Evolutionary conservation across 2,329 filamentous ascomycete genomes (phyloP), one percentile per base, ranked within the genome.

Genomic region (Aspergillus sp.): DNA sequence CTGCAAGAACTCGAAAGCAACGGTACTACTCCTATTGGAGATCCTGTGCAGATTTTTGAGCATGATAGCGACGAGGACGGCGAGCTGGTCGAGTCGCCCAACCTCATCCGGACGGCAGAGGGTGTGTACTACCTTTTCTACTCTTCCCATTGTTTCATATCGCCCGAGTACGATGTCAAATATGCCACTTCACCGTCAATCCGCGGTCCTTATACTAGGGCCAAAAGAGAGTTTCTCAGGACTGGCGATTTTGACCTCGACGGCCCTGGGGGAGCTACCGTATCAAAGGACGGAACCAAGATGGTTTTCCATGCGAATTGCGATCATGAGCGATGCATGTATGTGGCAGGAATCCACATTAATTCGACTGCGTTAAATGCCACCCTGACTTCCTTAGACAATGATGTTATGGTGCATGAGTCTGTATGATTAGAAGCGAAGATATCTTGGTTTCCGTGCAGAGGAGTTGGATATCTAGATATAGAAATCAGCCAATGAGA

Each of bases 41-140:
- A 68, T 3, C 61, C 78, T 1, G 62, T 74, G n/a, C 76, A 79
- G 46, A 80, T 83, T 49, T 69, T 80, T 33, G 79, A 84, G 41
- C 70, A 83, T 4, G 78, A 83, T 43, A 10, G 4, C 15, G 77
- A 81, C 20, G 68, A 76, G 5, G 82, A 85, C 52, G 76, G 80
- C 1, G 79, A 80, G 7, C 65, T 84, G 1, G 72, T 84, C 32
- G 82, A 85, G 65, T 82, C 81, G 9, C 81, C 82, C 0, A 69
- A 71, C 45, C 64, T 80, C 38, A 57, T 68, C 44, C 66, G 67
- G 4, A 56, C 52, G 1, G 65, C 71, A 7, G 33, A 59, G 10
- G 62, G 60, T 17, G 63, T 70, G 12, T 84, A 83, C 56, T 71
- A 81, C 46, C 66, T 85, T 41, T 82, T 83, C 62, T 85, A 77